Evolutionary conservation across 768 basidiomycete species (phyloP), one percentile per base, ranked within the genome.

Genomic region (Xanthoconium stramineum): DNA sequence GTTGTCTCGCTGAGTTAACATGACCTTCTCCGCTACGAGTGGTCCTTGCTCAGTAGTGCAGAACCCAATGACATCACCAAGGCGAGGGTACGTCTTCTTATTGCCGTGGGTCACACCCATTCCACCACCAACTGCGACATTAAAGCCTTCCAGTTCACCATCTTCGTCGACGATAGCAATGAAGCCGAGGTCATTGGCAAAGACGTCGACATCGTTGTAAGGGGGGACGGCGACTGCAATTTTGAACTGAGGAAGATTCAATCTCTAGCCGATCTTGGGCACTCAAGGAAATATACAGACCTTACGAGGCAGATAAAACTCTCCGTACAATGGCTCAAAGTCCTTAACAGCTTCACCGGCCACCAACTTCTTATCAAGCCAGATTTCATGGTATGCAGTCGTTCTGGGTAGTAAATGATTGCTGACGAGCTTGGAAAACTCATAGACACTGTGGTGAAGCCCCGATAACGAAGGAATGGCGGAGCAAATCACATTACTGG

Each of bases 31-130:
- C 10, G 94, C 94, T 5, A 96, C 88, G 56, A 82, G 76, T 64
- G 81, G 81, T 51, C 91, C 94, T 68, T 98, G 88, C 50, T 94
- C 92, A 6, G 83, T 75, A 2, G 89, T 91, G 65, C 93, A 94
- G 80, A 98, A 99, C 49, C 97, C 97, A 58, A 99, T 83, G 46
- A 97, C 74, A 65, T 88, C 87, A 30, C 84, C 94, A 44, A 86
- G 72, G 50, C 97, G 88, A 45, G 97, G 97, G 70, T 98, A 98
- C 0, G 97, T 99, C 79, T 97, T 95, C 79, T 98, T 98, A 80
- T 93, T 96, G 35, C 94, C 94, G 65, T 98, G 96, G 1, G 97
- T 98, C 43, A 98, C 97, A 72, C 97, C 97, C 97, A 99, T 99
- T 47, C 97, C 97, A 63, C 97, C 97, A 54, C 97, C 97, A 43